These are phyloP conservation scores for Termitomyces sp. DNA, from an alignment of 768 basidiomycete species.

Conservation along the genomic window DNA sequence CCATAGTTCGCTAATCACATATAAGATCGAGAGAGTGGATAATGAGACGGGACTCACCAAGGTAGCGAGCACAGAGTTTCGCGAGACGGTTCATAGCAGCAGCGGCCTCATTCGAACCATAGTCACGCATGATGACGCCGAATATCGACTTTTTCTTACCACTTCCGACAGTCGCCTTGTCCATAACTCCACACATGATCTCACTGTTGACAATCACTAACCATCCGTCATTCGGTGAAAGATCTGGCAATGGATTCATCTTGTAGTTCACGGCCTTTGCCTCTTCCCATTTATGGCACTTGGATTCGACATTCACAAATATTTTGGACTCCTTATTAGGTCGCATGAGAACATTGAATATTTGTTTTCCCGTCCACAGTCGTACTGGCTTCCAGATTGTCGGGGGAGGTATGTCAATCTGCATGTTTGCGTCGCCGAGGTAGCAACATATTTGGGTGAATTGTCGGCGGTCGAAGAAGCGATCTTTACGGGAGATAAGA, in stretches of 20 bases:
- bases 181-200: slow-evolving; percentile 99
- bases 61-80: slow-evolving; percentile 91
- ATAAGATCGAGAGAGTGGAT: slow-evolving; percentile 2
- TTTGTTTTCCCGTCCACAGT: slow-evolving; percentile 97
- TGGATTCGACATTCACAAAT: slow-evolving; percentile 91
- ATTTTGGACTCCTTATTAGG: slow-evolving; percentile 83
- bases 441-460: slow-evolving; percentile 98
- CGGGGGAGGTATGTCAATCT: slow-evolving; percentile 95
- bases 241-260: slow-evolving; percentile 69
- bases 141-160: slow-evolving; percentile 99
- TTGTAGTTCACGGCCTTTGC: slow-evolving; percentile 59
- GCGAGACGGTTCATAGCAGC: slow-evolving; percentile 94
- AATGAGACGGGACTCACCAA: slow-evolving; percentile 47
- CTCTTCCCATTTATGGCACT: slow-evolving; percentile 88
- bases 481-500: slow-evolving; percentile 88
- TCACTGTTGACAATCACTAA: slow-evolving; percentile 96
- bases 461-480: slow-evolving; percentile 88
- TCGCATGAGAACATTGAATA: slow-evolving; percentile 96
- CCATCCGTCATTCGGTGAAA: slow-evolving; percentile 97
- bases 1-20: slow-evolving; percentile 82
- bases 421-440: slow-evolving; percentile 83
- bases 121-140: slow-evolving; percentile 95
- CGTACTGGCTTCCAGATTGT: slow-evolving; percentile 89
- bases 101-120: slow-evolving; percentile 92
- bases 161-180: slow-evolving; percentile 95